Conservation (phyloP, 306 rosid species). For the Cyclanthera cordifolia region DNA sequence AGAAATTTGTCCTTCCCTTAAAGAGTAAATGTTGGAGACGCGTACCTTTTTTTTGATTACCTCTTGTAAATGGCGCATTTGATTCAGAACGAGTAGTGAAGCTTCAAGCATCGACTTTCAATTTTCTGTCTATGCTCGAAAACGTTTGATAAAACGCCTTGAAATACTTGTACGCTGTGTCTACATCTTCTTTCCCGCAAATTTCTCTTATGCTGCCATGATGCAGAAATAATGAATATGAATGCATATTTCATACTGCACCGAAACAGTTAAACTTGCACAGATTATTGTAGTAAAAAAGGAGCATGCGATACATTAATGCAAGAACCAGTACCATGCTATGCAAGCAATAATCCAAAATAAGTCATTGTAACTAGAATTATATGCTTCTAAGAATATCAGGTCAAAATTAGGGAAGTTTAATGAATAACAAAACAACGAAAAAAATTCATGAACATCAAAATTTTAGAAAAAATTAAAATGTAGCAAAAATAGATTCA, state of each 20-base stretch:
- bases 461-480: too few species aligned
- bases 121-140: constrained; percentile 63
- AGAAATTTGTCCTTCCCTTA: too few species aligned
- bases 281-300: not conserved
- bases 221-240: not conserved
- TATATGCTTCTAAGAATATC: too few species aligned
- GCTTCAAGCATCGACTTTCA: constrained; percentile 47
- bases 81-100: not conserved
- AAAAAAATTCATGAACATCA: too few species aligned
- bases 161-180: constrained; percentile 82
- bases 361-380: too few species aligned
- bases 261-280: not conserved
- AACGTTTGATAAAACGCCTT: constrained; percentile 73
- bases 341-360: too few species aligned
- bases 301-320: not conserved
- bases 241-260: not conserved
- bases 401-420: too few species aligned
- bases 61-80: not conserved
- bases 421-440: too few species aligned
- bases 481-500: too few species aligned
- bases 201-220: constrained; percentile 75
- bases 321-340: not conserved
- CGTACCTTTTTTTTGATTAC: not conserved
- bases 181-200: constrained; percentile 85
- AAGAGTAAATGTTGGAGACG: not conserved